These are phyloP conservation scores for Pleurotus platypus DNA, from an alignment of 768 basidiomycete species.

Conservation along the genomic window DNA sequence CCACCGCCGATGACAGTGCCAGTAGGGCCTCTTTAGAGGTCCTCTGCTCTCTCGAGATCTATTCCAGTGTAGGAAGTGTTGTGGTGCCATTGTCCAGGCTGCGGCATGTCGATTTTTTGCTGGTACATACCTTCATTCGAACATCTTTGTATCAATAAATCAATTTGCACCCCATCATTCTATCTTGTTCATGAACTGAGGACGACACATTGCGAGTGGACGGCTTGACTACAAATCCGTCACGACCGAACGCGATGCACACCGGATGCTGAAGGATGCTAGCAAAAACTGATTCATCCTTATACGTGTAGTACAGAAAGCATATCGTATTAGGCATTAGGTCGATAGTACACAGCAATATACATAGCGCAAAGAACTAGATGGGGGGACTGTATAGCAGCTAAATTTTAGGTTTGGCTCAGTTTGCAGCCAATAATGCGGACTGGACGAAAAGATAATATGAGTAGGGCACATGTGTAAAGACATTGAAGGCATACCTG, in stretches of 20 bases:
- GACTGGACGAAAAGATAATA: neutral
- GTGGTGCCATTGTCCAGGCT: constrained; percentile 47
- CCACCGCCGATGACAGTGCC: constrained; percentile 62
- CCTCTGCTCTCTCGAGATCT: constrained; percentile 52
- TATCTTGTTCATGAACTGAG: too few species aligned
- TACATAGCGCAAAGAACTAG: too few species aligned
- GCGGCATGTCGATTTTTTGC: constrained; percentile 60
- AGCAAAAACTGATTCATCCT: too few species aligned
- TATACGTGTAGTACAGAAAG: too few species aligned
- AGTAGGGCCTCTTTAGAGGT: constrained; percentile 46
- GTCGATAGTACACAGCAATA: too few species aligned
- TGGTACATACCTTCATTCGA: constrained; percentile 39
- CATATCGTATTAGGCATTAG: too few species aligned
- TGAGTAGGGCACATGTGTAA: neutral
- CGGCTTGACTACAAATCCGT: too few species aligned
- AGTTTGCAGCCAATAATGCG: constrained; percentile 6
- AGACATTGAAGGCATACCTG: constrained; percentile 27
- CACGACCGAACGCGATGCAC: too few species aligned
- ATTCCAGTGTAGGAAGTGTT: constrained; percentile 65
- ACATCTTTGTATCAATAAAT: neutral
- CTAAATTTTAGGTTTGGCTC: neutral
- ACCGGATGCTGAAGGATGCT: too few species aligned
- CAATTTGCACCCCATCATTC: too few species aligned
- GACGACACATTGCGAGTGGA: too few species aligned
- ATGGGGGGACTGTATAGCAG: too few species aligned